Percentiles rank a stretch among this genome's conserved stretches.
These are phyloP conservation scores for Paraleonurus japonicus DNA, from an alignment of 257 asterid species.

Conservation along the genomic window DNA sequence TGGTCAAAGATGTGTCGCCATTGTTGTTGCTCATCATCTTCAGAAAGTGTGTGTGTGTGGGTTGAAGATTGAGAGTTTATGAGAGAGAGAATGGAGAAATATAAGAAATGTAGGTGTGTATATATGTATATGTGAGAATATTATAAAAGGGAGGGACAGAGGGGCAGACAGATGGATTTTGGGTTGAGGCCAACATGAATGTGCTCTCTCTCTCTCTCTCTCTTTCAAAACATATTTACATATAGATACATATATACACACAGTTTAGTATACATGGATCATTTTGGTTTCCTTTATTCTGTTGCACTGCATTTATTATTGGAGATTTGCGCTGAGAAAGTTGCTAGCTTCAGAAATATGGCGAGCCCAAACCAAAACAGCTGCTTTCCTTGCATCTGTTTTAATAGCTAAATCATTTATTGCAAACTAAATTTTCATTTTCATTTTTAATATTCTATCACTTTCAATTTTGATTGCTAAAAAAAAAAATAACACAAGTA, in stretches of 20 bases:
- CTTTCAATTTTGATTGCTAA: too few relatives aligned
- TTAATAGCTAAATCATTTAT: not conserved
- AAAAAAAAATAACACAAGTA: too few relatives aligned
- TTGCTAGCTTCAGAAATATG: not conserved
- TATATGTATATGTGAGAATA: slow-evolving; percentile 27
- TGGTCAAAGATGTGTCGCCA: slow-evolving; percentile 69
- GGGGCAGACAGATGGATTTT: slow-evolving; percentile 68
- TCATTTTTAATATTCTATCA: not conserved
- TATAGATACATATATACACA: not conserved
- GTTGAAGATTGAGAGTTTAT: slow-evolving; percentile 26
- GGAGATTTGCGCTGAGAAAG: not conserved
- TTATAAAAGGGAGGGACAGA: slow-evolving; percentile 54
- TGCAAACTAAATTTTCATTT: not conserved
- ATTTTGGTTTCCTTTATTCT: not conserved
- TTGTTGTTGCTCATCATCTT: slow-evolving; percentile 31
- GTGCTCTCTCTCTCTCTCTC: slow-evolving; percentile 42
- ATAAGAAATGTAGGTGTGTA: slow-evolving; percentile 11
- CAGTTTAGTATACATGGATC: not conserved
- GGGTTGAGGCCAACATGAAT: slow-evolving; percentile 57
- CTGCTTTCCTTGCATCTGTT: not conserved
- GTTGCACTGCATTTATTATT: not conserved
- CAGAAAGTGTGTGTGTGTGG: slow-evolving; percentile 12
- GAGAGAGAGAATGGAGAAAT: slow-evolving; percentile 17
- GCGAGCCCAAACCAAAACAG: not conserved
- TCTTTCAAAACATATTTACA: slow-evolving; percentile 13